Conservation (phyloP, 371 early-diverging fungal species). For the Homolaphlyctis polyrhiza region DNA sequence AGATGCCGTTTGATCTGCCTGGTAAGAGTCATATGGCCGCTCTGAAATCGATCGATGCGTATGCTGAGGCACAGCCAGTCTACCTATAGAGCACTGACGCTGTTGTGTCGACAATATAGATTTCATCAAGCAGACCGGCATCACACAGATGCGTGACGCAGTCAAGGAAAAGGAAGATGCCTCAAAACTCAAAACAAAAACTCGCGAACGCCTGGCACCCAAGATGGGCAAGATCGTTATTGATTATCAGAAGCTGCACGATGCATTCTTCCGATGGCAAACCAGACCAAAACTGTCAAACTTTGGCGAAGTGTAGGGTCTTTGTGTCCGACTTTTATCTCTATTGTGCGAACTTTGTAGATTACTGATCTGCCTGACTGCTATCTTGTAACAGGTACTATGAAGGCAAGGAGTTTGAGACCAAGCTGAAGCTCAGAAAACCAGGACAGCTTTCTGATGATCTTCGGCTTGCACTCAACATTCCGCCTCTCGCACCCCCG, state of each 20-base stretch:
- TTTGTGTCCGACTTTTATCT: conserved; percentile 13
- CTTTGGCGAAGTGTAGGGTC: conserved; percentile 79
- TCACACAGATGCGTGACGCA: conserved; percentile 91
- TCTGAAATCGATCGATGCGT: too few species aligned
- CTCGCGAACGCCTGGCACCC: conserved; percentile 83
- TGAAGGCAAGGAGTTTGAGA: conserved; percentile 96
- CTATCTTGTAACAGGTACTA: conserved; percentile 67
- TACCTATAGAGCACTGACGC: background rate
- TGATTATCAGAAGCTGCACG: conserved; percentile 94
- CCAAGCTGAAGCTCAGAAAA: conserved; percentile 77
- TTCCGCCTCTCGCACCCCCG: conserved; percentile 89
- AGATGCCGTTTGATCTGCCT: conserved; percentile 92
- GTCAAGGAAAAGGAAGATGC: conserved; percentile 83
- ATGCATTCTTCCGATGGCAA: conserved; percentile 96
- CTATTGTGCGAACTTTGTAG: too few species aligned
- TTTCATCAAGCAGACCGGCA: conserved; percentile 95
- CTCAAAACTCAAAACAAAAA: conserved; percentile 74
- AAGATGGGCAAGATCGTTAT: conserved; percentile 95
- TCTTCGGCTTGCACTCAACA: conserved; percentile 79
- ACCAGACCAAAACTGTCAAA: conserved; percentile 76
- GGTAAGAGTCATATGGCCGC: conserved; percentile 39
- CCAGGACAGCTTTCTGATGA: conserved; percentile 89
- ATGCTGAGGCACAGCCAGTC: too few species aligned
- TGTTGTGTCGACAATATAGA: conserved; percentile 38
- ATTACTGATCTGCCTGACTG: too few species aligned